phyloP scores from a whole-genome alignment of 192 early-diverging fungal species.

The Podila verticillata region DNA sequence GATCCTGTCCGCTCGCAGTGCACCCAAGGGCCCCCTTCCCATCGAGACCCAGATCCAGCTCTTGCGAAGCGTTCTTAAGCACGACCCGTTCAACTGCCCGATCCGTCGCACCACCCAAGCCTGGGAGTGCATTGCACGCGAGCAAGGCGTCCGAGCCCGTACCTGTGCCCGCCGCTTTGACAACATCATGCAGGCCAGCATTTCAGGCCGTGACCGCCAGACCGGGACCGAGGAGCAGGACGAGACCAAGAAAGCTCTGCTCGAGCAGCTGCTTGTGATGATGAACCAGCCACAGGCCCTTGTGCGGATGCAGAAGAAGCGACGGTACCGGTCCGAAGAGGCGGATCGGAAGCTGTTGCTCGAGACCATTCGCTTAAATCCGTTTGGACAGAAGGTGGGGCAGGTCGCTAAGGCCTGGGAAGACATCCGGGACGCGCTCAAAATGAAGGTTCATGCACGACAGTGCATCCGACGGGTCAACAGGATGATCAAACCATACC shows the following conservation, averaged over 20 bases:
- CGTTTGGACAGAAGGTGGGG: conserved; percentile 43
- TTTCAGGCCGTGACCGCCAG: conserved; percentile 28
- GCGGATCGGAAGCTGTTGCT: conserved; percentile 27
- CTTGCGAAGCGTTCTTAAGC: conserved; percentile 25
- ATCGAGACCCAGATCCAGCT: conserved; percentile 38
- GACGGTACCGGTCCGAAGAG: conserved; percentile 44
- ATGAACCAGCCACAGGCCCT: conserved; percentile 51
- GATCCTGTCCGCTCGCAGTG: conserved; percentile 18
- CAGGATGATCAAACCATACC: conserved; percentile 41
- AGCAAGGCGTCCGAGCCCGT: conserved; percentile 40
- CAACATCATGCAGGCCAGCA: conserved; percentile 47
- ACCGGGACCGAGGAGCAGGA: conserved; percentile 33
- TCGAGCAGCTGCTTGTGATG: conserved; percentile 42
- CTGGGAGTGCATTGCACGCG: conserved; percentile 36
- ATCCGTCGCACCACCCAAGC: conserved; percentile 44
- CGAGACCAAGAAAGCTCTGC: conserved; percentile 24
- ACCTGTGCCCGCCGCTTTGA: conserved; percentile 43
- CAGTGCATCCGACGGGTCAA: conserved; percentile 48
- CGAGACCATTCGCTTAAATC: conserved; percentile 36
- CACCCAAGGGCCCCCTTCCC: conserved; percentile 28
- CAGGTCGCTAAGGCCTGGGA: conserved; percentile 50
- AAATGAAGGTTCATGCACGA: conserved; percentile 45
- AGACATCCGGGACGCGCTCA: conserved; percentile 34
- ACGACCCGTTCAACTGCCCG: conserved; percentile 48
- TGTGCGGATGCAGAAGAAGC: conserved; percentile 45